phyloP scores from a whole-genome alignment of 805 yeast genomes.

The Wickerhamia fluorescens region DNA sequence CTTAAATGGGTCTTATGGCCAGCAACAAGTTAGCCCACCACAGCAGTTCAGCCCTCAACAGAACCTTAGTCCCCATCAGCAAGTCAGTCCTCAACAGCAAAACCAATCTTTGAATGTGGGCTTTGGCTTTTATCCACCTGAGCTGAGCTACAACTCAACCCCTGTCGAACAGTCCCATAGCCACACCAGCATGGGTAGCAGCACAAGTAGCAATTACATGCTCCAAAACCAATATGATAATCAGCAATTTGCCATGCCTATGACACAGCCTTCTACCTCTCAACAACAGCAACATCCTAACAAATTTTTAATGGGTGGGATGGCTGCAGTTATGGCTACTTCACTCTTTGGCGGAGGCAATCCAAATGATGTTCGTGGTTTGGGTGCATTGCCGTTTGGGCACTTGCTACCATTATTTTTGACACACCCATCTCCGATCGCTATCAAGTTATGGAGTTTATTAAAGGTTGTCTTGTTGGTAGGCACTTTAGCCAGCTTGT shows the following conservation, averaged over 20 bases:
- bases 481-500: slow-evolving; percentile 6
- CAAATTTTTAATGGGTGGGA: slow-evolving; percentile 54
- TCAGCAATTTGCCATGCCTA: slow-evolving; percentile 9
- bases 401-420: slow-evolving; percentile 9
- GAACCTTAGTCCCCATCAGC: slow-evolving; percentile 1
- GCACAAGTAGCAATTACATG: slow-evolving; percentile 3
- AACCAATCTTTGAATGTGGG: slow-evolving; percentile 4
- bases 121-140: slow-evolving; percentile 16
- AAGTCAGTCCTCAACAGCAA: background rate
- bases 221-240: slow-evolving; percentile 9
- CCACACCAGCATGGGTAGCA: slow-evolving; percentile 5
- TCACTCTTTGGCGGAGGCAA: slow-evolving; percentile 47
- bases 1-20: slow-evolving; percentile 9
- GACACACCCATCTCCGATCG: slow-evolving; percentile 8
- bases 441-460: slow-evolving; percentile 6
- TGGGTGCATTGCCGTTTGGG: slow-evolving; percentile 39
- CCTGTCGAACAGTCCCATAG: slow-evolving; percentile 11
- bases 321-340: slow-evolving; percentile 59
- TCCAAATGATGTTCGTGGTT: slow-evolving; percentile 34
- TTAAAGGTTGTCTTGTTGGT: slow-evolving; percentile 8
- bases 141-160: slow-evolving; percentile 12
- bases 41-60: slow-evolving; percentile 6
- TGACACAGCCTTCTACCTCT: too few relatives aligned
- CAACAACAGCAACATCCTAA: slow-evolving; percentile 20
- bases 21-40: slow-evolving; percentile 8